A percentile compares a stretch with the other conserved stretches of the same genome.
Conservation (phyloP, 345 rosid genomes). For the Cardiospermum halicacabum region DNA sequence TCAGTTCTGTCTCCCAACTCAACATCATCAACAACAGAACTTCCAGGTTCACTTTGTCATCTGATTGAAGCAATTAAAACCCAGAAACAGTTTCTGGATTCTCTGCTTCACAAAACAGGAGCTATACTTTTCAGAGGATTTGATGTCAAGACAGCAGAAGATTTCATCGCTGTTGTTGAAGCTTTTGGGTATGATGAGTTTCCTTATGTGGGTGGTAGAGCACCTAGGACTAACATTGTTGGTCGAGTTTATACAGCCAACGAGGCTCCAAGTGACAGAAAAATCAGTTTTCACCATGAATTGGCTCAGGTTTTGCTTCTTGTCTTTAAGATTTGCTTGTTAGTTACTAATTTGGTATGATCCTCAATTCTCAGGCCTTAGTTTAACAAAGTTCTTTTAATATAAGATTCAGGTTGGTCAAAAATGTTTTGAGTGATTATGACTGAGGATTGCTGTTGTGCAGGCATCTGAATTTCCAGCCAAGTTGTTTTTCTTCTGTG, state of each 20-base stretch:
- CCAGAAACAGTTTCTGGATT: conserved; percentile 49
- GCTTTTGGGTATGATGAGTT: conserved; percentile 86
- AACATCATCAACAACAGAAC: background rate
- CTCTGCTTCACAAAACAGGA: conserved; percentile 55
- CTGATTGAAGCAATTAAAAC: conserved; percentile 33
- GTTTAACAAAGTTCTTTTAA: no score
- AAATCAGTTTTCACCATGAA: conserved; percentile 90
- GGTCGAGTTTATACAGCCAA: conserved; percentile 92
- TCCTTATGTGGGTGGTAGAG: conserved; percentile 89
- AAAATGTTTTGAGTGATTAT: no score
- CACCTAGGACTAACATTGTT: conserved; percentile 74
- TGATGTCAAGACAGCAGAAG: conserved; percentile 47
- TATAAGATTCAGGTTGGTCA: no score
- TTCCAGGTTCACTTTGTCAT: conserved; percentile 24
- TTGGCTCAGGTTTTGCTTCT: conserved; percentile 68
- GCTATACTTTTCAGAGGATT: conserved; percentile 76
- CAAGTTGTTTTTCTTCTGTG: conserved; percentile 83
- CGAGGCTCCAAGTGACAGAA: conserved; percentile 88
- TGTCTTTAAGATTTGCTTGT: background rate
- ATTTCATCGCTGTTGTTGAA: conserved; percentile 82
- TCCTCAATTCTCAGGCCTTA: no score
- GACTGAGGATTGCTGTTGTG: no score
- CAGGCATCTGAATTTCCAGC: conserved; percentile 91
- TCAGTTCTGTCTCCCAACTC: conserved; percentile 42
- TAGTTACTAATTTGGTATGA: background rate